Base-by-base conservation (phyloP, 495 filamentous ascomycete species). In the Cercophora scortea region DNA sequence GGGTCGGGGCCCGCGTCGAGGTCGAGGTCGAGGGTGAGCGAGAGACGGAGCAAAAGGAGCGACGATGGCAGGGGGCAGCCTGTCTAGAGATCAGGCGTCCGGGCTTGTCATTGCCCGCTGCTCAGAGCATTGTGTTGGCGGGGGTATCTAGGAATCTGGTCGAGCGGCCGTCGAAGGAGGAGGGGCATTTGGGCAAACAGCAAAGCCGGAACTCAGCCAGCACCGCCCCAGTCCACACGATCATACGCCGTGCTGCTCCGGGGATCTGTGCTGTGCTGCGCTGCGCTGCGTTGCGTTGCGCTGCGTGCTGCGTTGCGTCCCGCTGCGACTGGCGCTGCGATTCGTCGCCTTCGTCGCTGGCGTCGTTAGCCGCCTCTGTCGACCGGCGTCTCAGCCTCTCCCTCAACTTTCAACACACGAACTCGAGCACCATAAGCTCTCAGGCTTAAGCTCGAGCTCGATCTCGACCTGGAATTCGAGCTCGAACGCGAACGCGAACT, bases 51-150 rank as follows among this genome's bases (percentile, higher is more conserved):
- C 36, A 35, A 52, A 58, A 60, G 25, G 61, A 60, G 50, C 46
- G 57, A 54, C 49, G 44, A 42, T 8, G 40, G 40, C 40, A 38
- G 36, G 36, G 36, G 48, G 17, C 15, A 32, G 52, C n/a, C 15
- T 16, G 50, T 41, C 6, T 45, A 36, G 45, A 39, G 8, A 45
- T 55, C 52, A 56, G 47, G 47, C 52, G 13, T 25, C 34, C 43
- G 34, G 39, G 17, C 33, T 58, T 61, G 68, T 72, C 66, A 69
- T 71, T 66, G 65, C 61, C 62, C 62, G 55, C 55, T 57, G 52
- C 45, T 66, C 53, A 70, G 58, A 65, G 61, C 70, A 66, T 66
- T 57, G 63, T 61, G 58, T 61, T 58, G 51, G 61, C 25, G 25
- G 2, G 25, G 25, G 25, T 25, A 25, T 25, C 25, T 25, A 32